Conservation (phyloP, 2,329 filamentous ascomycete species). For the Aureobasidium mangrovei region DNA sequence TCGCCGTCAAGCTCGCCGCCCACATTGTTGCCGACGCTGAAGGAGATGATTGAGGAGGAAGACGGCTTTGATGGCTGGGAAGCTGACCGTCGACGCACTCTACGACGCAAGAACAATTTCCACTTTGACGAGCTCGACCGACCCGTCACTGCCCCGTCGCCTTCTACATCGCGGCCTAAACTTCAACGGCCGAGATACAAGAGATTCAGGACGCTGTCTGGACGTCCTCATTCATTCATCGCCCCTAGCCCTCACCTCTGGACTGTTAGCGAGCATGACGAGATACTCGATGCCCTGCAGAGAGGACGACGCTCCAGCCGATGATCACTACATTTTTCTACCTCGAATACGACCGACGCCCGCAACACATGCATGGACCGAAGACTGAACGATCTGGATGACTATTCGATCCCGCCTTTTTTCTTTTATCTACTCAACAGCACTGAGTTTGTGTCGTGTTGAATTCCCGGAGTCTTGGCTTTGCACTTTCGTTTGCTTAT, state of each 20-base stretch:
- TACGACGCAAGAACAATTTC: constrained; percentile 20
- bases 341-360: background rate
- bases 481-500: too few relatives aligned
- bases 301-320: constrained; percentile 9
- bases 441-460: too few relatives aligned
- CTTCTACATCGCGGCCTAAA: background rate
- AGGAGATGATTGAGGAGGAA: constrained; percentile 6
- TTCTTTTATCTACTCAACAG: too few relatives aligned
- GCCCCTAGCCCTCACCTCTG: constrained; percentile 35
- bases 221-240: constrained; percentile 33
- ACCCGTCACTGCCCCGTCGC: constrained; percentile 1
- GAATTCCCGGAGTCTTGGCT: too few relatives aligned
- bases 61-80: constrained; percentile 18
- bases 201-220: constrained; percentile 29
- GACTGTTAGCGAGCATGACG: constrained; percentile 34
- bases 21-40: constrained; percentile 13
- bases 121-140: constrained; percentile 2
- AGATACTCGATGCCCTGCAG: constrained; percentile 17
- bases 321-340: background rate
- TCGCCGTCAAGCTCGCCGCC: constrained; percentile 11
- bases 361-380: too few relatives aligned
- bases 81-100: constrained; percentile 30
- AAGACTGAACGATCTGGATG: too few relatives aligned
- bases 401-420: too few relatives aligned
- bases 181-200: constrained; percentile 17